Evolutionary conservation across 2,329 filamentous ascomycete genomes (phyloP), one percentile per base, ranked within the genome.

Genomic region (Ceratocystiopsis sp.): DNA sequence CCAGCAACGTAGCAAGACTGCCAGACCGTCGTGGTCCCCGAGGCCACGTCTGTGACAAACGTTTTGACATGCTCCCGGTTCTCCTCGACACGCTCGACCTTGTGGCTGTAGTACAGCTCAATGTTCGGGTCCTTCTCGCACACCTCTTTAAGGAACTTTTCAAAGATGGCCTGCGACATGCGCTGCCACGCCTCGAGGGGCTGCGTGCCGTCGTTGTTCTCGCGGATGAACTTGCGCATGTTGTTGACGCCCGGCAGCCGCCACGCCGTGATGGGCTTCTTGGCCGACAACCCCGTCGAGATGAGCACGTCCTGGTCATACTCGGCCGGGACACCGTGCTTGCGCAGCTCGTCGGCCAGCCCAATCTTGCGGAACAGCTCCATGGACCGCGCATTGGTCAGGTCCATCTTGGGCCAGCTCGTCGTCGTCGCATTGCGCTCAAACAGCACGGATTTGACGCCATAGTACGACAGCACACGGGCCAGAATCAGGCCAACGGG

Each of bases 321-420:
- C 7, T 51, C 16, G 3, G 49, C 39, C 3, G 47, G 42, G 2
- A 49, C 46, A 3, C 46, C 46, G 33, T 49, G 47, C 9, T 41
- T 42, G 29, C 53, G 48, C n/a, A 54, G 49, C 15, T 48, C 50
- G 19, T 58, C 51, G 1, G 53, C 53, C 13, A 61, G 35, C 1
- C 55, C 56, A 12, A 61, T 42, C 14, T 49, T 43, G 3, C 50
- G 48, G 9, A 59, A 52, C 1, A 61, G 38, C 35, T 45, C 44
- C 59, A 63, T 61, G 13, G 49, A 53, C 2, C 59, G 52, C 14
- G 41, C 49, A 44, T 61, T 62, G 2, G 44, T 45, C 19, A 45
- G 25, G 37, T 45, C 59, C 59, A 61, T 60, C 46, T 62, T 63
- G 0, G 61, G 59, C 57, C 58, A 62, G 19, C 40, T 44, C 3